Conservation (phyloP, 768 basidiomycete species). For the Mycena maculata region DNA sequence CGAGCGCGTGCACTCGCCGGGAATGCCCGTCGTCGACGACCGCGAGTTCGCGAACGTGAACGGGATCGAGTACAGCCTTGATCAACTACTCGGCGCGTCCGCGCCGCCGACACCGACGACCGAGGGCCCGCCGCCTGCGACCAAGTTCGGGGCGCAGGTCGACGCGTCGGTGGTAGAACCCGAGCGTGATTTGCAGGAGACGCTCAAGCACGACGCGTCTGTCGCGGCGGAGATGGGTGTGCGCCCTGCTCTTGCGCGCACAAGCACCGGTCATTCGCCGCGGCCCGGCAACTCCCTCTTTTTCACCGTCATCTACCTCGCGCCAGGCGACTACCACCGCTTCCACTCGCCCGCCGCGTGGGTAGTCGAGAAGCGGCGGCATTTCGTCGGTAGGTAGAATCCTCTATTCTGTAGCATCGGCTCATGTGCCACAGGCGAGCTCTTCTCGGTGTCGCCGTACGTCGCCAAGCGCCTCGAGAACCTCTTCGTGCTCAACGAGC, state of each 20-base stretch:
- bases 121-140: constrained; percentile 40
- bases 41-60: constrained; percentile 96
- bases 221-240: constrained; percentile 82
- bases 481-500: constrained; percentile 97
- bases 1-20: constrained; percentile 54
- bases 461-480: constrained; percentile 93
- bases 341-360: constrained; percentile 97
- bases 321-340: constrained; percentile 97
- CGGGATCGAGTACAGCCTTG: constrained; percentile 95
- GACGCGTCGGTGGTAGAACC: constrained; percentile 81
- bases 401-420: not conserved
- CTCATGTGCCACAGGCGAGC: constrained; percentile 70
- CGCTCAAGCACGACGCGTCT: constrained; percentile 71
- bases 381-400: constrained; percentile 83
- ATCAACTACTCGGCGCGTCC: constrained; percentile 81
- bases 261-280: constrained; percentile 55
- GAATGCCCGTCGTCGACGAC: constrained; percentile 80
- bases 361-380: constrained; percentile 96
- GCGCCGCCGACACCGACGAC: constrained; percentile 51
- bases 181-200: constrained; percentile 63
- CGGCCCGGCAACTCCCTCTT: constrained; percentile 85
- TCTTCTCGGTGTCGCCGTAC: constrained; percentile 96
- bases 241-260: constrained; percentile 49
- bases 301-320: constrained; percentile 96
- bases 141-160: constrained; percentile 73